Evolutionary conservation across 805 yeast species (phyloP).

Genomic region (Wickerhamiella azymoides): DNA sequence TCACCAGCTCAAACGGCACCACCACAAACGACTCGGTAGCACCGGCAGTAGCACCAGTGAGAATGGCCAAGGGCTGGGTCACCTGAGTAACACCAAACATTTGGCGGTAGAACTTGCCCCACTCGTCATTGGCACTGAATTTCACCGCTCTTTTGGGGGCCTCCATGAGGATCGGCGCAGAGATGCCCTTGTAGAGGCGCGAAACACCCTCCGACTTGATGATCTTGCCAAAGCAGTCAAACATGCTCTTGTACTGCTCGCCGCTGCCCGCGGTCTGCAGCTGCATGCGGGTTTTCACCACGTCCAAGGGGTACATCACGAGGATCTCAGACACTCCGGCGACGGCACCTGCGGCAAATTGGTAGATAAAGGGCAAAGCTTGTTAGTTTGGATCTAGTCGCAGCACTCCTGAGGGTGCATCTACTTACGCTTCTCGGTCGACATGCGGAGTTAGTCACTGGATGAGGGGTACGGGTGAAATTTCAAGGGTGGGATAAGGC

Average conservation of each 20-base stretch:
- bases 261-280: conserved; percentile 43
- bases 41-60: conserved; percentile 98
- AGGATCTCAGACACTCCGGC: conserved; percentile 96
- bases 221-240: conserved; percentile 74
- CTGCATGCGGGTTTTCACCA: conserved; percentile 93
- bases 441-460: background rate
- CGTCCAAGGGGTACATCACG: conserved; percentile 93
- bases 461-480: background rate
- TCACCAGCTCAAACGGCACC: conserved; percentile 92
- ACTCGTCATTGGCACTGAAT: conserved; percentile 95
- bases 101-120: conserved; percentile 71
- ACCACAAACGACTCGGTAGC: conserved; percentile 93
- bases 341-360: conserved; percentile 81
- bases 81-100: conserved; percentile 53
- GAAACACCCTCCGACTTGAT: conserved; percentile 73
- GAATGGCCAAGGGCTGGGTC: conserved; percentile 71
- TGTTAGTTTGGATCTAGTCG: conserved; percentile 26
- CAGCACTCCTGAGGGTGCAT: background rate
- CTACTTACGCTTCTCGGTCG: conserved; percentile 14
- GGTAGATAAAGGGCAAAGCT: conserved; percentile 83
- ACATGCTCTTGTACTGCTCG: conserved; percentile 61
- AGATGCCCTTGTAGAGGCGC: conserved; percentile 80
- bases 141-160: conserved; percentile 99
- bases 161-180: conserved; percentile 96
- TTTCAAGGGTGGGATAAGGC: no score